Percentiles rank a stretch among this genome's conserved stretches.
These are phyloP conservation scores for Galerina marginata DNA, from an alignment of 768 basidiomycete genomes.

Conservation along the genomic window DNA sequence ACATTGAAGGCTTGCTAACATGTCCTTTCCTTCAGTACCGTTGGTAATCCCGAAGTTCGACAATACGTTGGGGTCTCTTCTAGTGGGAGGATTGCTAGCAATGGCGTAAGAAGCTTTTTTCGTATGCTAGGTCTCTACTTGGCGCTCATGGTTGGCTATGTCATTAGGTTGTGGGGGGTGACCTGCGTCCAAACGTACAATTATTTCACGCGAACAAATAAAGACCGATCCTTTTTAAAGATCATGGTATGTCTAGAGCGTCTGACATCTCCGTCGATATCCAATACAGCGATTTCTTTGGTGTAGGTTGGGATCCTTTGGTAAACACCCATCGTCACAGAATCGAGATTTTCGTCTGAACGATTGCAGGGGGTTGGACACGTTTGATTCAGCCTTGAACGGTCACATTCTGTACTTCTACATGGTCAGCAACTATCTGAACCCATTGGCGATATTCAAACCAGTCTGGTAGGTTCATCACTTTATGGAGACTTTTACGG, in stretches of 20 bases:
- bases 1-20: neutral
- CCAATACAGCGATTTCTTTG: neutral
- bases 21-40: slow-evolving; percentile 13
- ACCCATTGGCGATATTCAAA: slow-evolving; percentile 44
- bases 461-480: slow-evolving; percentile 52
- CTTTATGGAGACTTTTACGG: neutral
- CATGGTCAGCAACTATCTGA: slow-evolving; percentile 59
- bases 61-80: slow-evolving; percentile 59
- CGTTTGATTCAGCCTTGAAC: slow-evolving; percentile 57
- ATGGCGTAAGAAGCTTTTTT: slow-evolving; percentile 48
- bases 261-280: neutral
- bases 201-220: slow-evolving; percentile 46
- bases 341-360: neutral
- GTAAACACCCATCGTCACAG: slow-evolving; percentile 7
- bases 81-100: slow-evolving; percentile 58
- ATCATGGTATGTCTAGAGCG: slow-evolving; percentile 36
- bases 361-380: slow-evolving; percentile 52
- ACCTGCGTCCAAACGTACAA: slow-evolving; percentile 59
- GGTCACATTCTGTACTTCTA: slow-evolving; percentile 64
- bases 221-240: slow-evolving; percentile 34
- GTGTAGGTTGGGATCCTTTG: slow-evolving; percentile 39
- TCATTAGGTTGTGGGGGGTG: slow-evolving; percentile 59
- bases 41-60: slow-evolving; percentile 36
- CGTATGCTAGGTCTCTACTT: neutral
- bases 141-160: neutral